Evolutionary conservation across 2,329 filamentous ascomycete species (phyloP).

Genomic region (Sporothrix protearum): DNA sequence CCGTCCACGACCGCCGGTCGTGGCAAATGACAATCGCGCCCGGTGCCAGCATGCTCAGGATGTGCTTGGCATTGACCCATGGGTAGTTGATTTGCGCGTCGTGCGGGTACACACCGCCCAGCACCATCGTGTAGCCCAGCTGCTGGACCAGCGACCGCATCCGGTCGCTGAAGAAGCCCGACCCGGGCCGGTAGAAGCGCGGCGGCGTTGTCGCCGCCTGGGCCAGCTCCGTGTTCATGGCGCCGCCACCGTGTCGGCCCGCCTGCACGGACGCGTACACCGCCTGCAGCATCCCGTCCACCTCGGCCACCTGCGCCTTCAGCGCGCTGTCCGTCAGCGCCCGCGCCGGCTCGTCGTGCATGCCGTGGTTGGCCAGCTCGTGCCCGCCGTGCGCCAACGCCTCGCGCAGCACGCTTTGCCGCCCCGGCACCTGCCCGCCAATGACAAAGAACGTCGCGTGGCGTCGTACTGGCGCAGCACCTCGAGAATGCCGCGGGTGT

Average conservation of each 20-base stretch:
- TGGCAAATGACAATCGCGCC: slow-evolving; percentile 84
- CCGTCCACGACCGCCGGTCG: slow-evolving; percentile 78
- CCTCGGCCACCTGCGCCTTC: slow-evolving; percentile 58
- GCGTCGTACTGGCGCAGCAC: slow-evolving; percentile 64
- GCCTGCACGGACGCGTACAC: slow-evolving; percentile 52
- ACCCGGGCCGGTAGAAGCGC: slow-evolving; percentile 77
- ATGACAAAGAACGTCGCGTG: slow-evolving; percentile 88
- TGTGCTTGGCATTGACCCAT: slow-evolving; percentile 69
- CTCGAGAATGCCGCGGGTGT: slow-evolving; percentile 67
- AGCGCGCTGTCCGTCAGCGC: slow-evolving; percentile 59
- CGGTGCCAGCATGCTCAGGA: slow-evolving; percentile 72
- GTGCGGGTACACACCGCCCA: slow-evolving; percentile 84
- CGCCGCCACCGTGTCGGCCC: slow-evolving; percentile 22
- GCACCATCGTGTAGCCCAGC: slow-evolving; percentile 67
- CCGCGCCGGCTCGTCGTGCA: slow-evolving; percentile 76
- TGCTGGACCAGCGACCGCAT: slow-evolving; percentile 61
- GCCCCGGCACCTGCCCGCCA: slow-evolving; percentile 64
- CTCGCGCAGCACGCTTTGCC: slow-evolving; percentile 52
- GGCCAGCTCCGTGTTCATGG: slow-evolving; percentile 41
- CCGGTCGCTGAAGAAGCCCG: slow-evolving; percentile 71
- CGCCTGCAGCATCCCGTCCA: slow-evolving; percentile 57
- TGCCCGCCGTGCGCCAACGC: slow-evolving; percentile 57
- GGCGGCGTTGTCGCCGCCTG: slow-evolving; percentile 41
- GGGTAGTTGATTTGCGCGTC: slow-evolving; percentile 77
- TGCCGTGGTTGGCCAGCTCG: slow-evolving; percentile 83